phyloP scores from a whole-genome alignment of 331 rosid species.

The Quercus lobata region DNA sequence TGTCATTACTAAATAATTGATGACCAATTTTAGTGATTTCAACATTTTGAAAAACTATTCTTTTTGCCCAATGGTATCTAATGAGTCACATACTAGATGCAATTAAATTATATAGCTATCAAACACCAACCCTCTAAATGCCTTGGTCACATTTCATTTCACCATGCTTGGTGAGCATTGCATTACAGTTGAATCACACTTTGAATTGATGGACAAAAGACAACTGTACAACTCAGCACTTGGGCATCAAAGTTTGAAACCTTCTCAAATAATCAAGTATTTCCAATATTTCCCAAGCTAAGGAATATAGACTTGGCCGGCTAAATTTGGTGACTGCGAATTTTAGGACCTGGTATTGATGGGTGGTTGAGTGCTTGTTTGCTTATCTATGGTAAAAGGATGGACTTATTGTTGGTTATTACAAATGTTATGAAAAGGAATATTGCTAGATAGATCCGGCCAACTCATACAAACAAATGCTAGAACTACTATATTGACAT shows the following conservation, averaged over 20 bases:
- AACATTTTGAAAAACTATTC: background rate
- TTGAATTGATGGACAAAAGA: background rate
- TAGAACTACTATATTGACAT: background rate
- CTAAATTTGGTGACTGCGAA: constrained; percentile 28
- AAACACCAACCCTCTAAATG: background rate
- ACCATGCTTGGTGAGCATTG: background rate
- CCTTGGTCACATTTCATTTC: background rate
- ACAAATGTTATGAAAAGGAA: too few relatives aligned
- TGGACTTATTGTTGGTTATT: too few relatives aligned
- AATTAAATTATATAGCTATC: background rate
- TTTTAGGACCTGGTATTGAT: constrained; percentile 19
- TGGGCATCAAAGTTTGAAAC: background rate
- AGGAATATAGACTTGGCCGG: constrained; percentile 21
- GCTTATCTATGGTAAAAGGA: constrained; percentile 32
- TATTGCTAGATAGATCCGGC: too few relatives aligned
- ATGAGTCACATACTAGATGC: background rate
- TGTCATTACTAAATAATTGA: background rate
- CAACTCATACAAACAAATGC: background rate
- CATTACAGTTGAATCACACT: background rate
- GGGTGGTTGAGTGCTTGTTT: constrained; percentile 39
- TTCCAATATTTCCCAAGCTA: constrained; percentile 18
- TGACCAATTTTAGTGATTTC: background rate
- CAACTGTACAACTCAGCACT: background rate
- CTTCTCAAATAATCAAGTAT: background rate
- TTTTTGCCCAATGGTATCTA: background rate